Evolutionary conservation across 106 monocot species (phyloP), one percentile per base, ranked within the genome.

Genomic region (Allium fistulosum): DNA sequence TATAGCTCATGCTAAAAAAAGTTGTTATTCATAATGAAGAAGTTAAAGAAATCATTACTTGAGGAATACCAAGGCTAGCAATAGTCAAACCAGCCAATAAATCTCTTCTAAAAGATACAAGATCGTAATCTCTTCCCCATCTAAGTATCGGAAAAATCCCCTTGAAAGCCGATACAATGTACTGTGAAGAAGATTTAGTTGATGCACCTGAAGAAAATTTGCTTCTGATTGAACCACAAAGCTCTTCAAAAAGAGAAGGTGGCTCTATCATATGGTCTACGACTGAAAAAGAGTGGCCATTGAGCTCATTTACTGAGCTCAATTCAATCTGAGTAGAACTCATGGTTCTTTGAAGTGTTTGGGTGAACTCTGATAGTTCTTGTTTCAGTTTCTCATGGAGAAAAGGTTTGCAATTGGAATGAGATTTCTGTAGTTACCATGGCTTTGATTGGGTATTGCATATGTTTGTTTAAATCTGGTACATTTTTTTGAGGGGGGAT

Each of bases 1-100:
- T 22, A 22, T 22, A 22, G 22, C 22, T 22, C 22, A 22, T 22
- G 22, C 22, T 22, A 22, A 17, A 52, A 72, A 49, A 28, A 58
- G 63, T 6, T 11, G 59, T 9, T 22, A 48, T 51, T 0, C 17
- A 27, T 0, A 9, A 53, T 0, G n/a, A n/a, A 63, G 16, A 22
- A 11, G 10, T 17, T 10, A 17, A 7, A 51, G 8, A 14, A 45
- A 28, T 56, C n/a, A 59, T 75, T 59, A 88, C 88, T 81, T 88
- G 84, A 11, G 88, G 88, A 74, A 96, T 88, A 51, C 92, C 88
- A n/a, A 96, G 86, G 72, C 91, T 92, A n/a, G 95, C 95, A 61
- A 96, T 77, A 59, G 95, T 96, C 10, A 96, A 68, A 17, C 91
- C 91, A 13, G 95, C 95, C 88, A 96, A 75, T 2, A 96, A 61